Base-by-base conservation (phyloP, 1,139 yeast genomes). In the Candida buenavistaensis region DNA sequence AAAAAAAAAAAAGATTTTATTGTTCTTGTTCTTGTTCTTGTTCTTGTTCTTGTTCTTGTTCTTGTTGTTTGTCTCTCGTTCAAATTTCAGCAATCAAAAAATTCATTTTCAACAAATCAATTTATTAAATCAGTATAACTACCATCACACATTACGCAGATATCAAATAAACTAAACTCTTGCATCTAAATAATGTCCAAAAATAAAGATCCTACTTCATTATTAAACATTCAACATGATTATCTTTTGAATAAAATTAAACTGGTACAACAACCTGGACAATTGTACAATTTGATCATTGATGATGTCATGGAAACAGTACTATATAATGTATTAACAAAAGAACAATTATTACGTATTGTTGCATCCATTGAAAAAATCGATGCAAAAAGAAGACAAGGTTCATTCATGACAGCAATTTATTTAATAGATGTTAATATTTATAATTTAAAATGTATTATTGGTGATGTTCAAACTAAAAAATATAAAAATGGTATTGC, bases 321-420 rank as follows among this genome's bases (percentile, higher is more conserved):
- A n/a, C 40, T 70, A 32, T 55, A 56, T 39, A 57, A 56, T 34
- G 66, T 68, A 19, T 43, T 68, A 12, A 45, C 62, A 30, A 68
- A 68, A 42, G 72, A 64, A 26, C 60, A 56, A 26, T 46, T 70
- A 26, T 50, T 70, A 10, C 51, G 76, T 26, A 50, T 69, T 10
- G 75, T 70, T 5, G 64, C 75, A 2, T 57, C 70, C 3, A 52
- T 70, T 9, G 76, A 70, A 39, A 54, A 54, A 44, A 51, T 70
- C 12, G 75, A 67, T 41, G 59, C 52, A 14, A 52, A 51, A 23
- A 50, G 75, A 31, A 55, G 62, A 26, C 61, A 54, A 37, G 70
- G 63, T 49, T 52, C 64, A 8, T 67, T 59, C 36, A 51, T 69
- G 48, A 67, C 61, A 41, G 75, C 72, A 15, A 62, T 70, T 21